Evolutionary conservation across 345 rosid species (phyloP).

Genomic region (Chamaenerion angustifolium): DNA sequence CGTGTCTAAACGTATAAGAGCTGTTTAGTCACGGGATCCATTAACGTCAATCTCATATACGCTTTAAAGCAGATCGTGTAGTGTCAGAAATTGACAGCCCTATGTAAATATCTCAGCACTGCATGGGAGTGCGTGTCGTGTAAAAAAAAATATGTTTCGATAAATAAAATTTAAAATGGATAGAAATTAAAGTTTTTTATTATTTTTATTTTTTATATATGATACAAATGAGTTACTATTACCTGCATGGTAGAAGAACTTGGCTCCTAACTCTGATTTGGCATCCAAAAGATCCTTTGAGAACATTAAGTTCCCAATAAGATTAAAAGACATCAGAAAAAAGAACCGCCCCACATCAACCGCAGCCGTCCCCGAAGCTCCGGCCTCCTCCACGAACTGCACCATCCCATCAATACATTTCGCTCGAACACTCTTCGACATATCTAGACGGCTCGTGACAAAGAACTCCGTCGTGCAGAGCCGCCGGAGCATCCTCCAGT

Average conservation of each 20-base stretch:
- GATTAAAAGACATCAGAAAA: constrained; percentile 60
- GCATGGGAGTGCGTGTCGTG: too few species aligned
- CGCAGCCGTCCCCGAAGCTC: constrained; percentile 24
- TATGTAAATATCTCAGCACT: too few species aligned
- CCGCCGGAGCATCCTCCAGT: constrained; percentile 67
- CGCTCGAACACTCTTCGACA: constrained; percentile 27
- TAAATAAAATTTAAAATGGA: too few species aligned
- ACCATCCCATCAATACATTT: constrained; percentile 46
- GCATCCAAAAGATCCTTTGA: constrained; percentile 57
- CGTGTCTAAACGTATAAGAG: too few species aligned
- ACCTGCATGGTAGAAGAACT: constrained; percentile 49
- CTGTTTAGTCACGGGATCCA: too few species aligned
- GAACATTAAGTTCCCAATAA: constrained; percentile 55
- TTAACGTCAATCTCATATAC: too few species aligned
- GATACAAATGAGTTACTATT: too few species aligned
- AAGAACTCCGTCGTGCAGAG: constrained; percentile 57
- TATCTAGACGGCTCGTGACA: constrained; percentile 43
- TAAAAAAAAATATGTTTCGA: too few species aligned
- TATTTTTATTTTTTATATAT: too few species aligned
- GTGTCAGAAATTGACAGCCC: too few species aligned
- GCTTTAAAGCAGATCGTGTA: too few species aligned
- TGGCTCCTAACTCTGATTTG: constrained; percentile 40
- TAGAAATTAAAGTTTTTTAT: too few species aligned
- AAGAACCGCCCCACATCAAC: constrained; percentile 49
- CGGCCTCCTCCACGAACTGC: constrained; percentile 25